Base-by-base conservation (phyloP, 768 basidiomycete genomes). In the Auricularia auricula-judae region DNA sequence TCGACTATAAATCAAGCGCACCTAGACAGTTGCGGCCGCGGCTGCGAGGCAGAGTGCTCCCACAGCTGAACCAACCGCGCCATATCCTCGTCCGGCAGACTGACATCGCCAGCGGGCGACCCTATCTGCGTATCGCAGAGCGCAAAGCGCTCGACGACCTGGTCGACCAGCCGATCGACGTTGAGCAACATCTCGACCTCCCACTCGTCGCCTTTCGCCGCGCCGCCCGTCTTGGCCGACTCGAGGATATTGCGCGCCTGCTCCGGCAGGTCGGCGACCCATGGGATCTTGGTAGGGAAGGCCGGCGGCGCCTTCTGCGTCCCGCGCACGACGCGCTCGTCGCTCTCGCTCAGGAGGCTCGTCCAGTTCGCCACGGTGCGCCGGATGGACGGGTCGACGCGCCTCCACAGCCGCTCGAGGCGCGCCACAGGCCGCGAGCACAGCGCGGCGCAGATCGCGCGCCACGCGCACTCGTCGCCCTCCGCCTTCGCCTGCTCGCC, bases 401-500 rank as follows among this genome's bases (percentile, higher is more conserved):
- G 79, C 69, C 83, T 85, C 91, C 91, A 93, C 4, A 80, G 88
- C 72, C 90, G 91, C 61, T 86, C 87, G 61, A 93, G 73, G 43
- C 91, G 77, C 8, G 89, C 88, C 23, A 93, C 79, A 18, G 91
- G 87, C 34, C 85, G 77, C 16, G 87, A 86, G 66, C 87, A 89
- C 16, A 93, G 72, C 5, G 87, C 91, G 12, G 80, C 78, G n/a
- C 73, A 74, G 62, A 93, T 86, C 1, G 90, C 90, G 51, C 77
- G 81, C 88, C 88, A 93, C 14, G 89, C 84, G 65, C 86, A 88
- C 70, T 89, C 88, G 68, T 93, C 91, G 0, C 91, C 91, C 2
- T 78, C 77, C n/a, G 77, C 70, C 8, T 91, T 80, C 66, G 88
- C 88, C 34, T 86, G 72, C 70, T 93, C 91, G 1, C 85, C 91